Conservation (phyloP, 2,329 filamentous ascomycete genomes). For the Fusarium longipes region DNA sequence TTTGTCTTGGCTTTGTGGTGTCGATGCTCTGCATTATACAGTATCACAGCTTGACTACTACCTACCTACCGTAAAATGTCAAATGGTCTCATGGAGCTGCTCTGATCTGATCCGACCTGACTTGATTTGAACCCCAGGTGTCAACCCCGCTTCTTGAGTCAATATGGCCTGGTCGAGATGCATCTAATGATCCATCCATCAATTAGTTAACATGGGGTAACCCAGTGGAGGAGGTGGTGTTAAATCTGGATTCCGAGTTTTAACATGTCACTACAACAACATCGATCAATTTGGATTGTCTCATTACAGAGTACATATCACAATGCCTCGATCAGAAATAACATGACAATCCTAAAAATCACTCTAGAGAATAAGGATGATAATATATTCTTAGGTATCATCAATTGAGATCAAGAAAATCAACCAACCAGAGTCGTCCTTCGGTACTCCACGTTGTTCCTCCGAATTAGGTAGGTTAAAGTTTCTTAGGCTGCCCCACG, state of each 20-base stretch:
- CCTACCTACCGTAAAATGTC: too few relatives aligned
- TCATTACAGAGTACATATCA: too few relatives aligned
- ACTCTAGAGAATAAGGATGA: not conserved
- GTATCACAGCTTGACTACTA: too few relatives aligned
- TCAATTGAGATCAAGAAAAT: not conserved
- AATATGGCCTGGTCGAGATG: conserved; percentile 17
- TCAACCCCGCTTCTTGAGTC: conserved; percentile 32
- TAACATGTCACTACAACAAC: not conserved
- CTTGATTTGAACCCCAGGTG: conserved; percentile 17
- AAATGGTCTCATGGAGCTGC: conserved; percentile 24
- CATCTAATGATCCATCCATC: conserved; percentile 6
- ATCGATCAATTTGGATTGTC: not conserved
- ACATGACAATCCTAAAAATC: not conserved
- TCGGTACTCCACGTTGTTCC: conserved; percentile 21
- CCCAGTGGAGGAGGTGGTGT: conserved; percentile 18
- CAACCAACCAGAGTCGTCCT: conserved; percentile 18
- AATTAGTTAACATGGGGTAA: conserved; percentile 26
- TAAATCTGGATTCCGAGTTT: conserved; percentile 13
- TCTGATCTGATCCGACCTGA: conserved; percentile 2
- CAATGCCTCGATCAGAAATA: not conserved
- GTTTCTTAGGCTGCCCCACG: conserved; percentile 25
- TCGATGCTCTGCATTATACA: not conserved
- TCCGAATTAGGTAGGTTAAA: conserved; percentile 16
- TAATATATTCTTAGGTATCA: not conserved
- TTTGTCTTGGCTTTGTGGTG: conserved; percentile 11